phyloP scores from a whole-genome alignment of 1,284 basidiomycete genomes.

The Violaceomyces palustris region DNA sequence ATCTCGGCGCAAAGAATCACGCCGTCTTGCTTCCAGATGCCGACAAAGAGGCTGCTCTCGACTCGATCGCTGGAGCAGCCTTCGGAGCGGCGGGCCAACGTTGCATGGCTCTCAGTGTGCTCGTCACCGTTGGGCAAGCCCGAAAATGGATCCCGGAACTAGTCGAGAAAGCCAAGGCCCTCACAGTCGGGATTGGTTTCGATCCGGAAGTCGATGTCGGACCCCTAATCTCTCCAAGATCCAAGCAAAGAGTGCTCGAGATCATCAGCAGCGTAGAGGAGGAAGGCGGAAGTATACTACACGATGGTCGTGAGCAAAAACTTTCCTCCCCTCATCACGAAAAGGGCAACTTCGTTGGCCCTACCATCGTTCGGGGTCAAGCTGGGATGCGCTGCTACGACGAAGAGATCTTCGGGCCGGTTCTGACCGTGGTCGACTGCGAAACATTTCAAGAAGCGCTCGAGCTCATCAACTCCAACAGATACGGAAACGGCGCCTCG shows the following conservation, averaged over 20 bases:
- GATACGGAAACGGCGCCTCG: slow-evolving; percentile 74
- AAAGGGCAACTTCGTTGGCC: slow-evolving; percentile 90
- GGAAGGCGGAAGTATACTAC: slow-evolving; percentile 79
- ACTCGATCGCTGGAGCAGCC: slow-evolving; percentile 88
- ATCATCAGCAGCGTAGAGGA: slow-evolving; percentile 72
- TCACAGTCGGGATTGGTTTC: slow-evolving; percentile 86
- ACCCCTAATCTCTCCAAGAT: slow-evolving; percentile 83
- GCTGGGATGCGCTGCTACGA: slow-evolving; percentile 79
- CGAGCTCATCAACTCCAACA: slow-evolving; percentile 39
- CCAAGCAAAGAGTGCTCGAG: slow-evolving; percentile 71
- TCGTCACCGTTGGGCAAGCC: slow-evolving; percentile 76
- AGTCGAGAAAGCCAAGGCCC: slow-evolving; percentile 71
- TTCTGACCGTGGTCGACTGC: slow-evolving; percentile 71
- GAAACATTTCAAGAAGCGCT: slow-evolving; percentile 87
- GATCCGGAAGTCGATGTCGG: slow-evolving; percentile 85
- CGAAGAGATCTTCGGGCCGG: slow-evolving; percentile 88
- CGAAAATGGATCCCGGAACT: slow-evolving; percentile 81
- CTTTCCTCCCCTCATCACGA: slow-evolving; percentile 70
- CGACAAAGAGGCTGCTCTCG: slow-evolving; percentile 87
- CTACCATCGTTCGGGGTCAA: slow-evolving; percentile 78
- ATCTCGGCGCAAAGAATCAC: slow-evolving; percentile 83
- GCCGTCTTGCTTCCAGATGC: slow-evolving; percentile 87
- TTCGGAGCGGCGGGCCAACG: slow-evolving; percentile 96
- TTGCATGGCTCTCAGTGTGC: slow-evolving; percentile 60
- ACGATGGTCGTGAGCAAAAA: slow-evolving; percentile 80